Conservation (phyloP, 306 rosid species). For the Sicyos baderoa region DNA sequence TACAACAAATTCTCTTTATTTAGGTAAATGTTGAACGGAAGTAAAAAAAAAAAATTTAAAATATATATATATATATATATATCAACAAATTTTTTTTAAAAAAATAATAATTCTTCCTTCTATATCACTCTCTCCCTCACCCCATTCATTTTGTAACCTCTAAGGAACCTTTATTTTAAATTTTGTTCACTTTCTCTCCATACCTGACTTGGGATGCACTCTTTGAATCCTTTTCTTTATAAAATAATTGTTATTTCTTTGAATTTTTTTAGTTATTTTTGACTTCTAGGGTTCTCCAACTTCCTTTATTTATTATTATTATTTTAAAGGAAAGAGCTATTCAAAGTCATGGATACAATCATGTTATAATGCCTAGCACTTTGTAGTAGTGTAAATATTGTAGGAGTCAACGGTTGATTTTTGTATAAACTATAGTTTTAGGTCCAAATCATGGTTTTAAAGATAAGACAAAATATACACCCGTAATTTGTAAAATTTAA, state of each 20-base stretch:
- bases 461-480: background rate
- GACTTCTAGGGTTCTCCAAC: background rate
- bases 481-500: background rate
- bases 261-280: background rate
- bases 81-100: too few relatives aligned
- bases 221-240: conserved; percentile 15
- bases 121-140: conserved; percentile 6
- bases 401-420: background rate
- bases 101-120: conserved; percentile 12
- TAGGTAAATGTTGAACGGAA: too few relatives aligned
- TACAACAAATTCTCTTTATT: too few relatives aligned
- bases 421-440: background rate
- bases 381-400: background rate
- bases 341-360: background rate
- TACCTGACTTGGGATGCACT: conserved; percentile 18
- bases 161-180: conserved; percentile 12
- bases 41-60: too few relatives aligned
- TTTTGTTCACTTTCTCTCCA: background rate
- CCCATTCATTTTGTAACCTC: conserved; percentile 11
- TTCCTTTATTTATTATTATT: background rate
- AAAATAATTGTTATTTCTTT: background rate
- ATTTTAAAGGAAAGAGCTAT: background rate
- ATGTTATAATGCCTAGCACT: background rate
- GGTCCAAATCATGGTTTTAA: background rate
- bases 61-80: too few relatives aligned